Percentiles rank a stretch among this genome's conserved stretches.
These are phyloP conservation scores for Candida odintsovae DNA, from an alignment of 805 yeast species.

Conservation along the genomic window DNA sequence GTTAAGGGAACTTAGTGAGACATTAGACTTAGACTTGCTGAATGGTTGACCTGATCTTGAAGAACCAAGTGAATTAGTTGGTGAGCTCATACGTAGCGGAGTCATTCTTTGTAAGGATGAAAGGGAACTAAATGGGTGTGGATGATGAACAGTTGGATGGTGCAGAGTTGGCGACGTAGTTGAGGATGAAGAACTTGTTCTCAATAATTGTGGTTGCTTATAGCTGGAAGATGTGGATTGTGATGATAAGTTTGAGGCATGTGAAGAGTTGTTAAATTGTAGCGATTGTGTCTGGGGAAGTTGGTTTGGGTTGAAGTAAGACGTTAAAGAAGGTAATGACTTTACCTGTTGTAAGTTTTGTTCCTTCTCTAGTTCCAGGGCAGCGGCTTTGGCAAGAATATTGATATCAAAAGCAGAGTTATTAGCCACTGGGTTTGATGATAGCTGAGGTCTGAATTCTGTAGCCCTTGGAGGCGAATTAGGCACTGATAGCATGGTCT, in stretches of 20 bases:
- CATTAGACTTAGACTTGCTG: conserved; percentile 21
- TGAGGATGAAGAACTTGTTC: conserved; percentile 11
- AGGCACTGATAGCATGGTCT: conserved; percentile 10
- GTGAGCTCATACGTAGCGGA: conserved; percentile 35
- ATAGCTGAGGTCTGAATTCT: conserved; percentile 8
- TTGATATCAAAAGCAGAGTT: conserved; percentile 23
- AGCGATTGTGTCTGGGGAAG: conserved; percentile 1
- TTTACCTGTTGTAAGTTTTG: conserved; percentile 23
- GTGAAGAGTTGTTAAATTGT: conserved; percentile 5
- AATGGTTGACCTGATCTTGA: conserved; percentile 15
- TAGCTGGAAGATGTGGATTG: conserved; percentile 9
- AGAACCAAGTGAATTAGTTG: conserved; percentile 11
- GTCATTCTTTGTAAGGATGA: conserved; percentile 61
- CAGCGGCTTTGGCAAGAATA: conserved; percentile 26
- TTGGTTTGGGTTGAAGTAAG: conserved; percentile 15
- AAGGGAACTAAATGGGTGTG: conserved; percentile 31
- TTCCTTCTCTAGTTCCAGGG: conserved; percentile 25
- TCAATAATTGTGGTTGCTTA: conserved; percentile 14
- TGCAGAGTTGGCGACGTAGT: conserved; percentile 16
- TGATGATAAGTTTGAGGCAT: conserved; percentile 7
- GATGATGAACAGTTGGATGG: conserved; percentile 19
- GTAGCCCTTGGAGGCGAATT: conserved; percentile 18
- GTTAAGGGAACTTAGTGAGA: conserved; percentile 22
- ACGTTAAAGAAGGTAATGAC: conserved; percentile 23
- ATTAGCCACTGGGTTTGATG: conserved; percentile 3